phyloP scores from a whole-genome alignment of 148 eudicot species.

The Rhododendron henanense region DNA sequence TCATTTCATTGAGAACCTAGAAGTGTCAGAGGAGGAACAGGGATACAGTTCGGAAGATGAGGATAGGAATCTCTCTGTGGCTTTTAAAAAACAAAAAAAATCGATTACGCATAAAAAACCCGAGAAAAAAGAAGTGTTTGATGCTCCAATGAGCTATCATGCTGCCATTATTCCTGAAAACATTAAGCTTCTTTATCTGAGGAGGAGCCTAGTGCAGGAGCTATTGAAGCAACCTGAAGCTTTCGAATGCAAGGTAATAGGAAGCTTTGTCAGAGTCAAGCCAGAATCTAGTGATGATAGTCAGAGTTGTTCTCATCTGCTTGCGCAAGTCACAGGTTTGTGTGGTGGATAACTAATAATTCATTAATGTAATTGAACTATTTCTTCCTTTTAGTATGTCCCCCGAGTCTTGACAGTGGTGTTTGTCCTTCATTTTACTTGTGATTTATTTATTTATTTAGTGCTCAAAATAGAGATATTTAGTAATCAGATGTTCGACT shows the following conservation, averaged over 20 bases:
- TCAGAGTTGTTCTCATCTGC: slow-evolving; percentile 42
- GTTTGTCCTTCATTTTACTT: not conserved
- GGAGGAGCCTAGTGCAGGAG: slow-evolving; percentile 55
- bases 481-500: not conserved
- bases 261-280: slow-evolving; percentile 83
- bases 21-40: slow-evolving; percentile 45
- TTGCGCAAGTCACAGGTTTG: slow-evolving; percentile 76
- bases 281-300: slow-evolving; percentile 36
- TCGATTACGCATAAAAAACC: slow-evolving; percentile 17
- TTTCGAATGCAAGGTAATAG: slow-evolving; percentile 59
- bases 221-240: slow-evolving; percentile 53
- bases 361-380: not conserved
- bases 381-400: not conserved
- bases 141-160: slow-evolving; percentile 35
- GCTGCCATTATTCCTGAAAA: slow-evolving; percentile 61
- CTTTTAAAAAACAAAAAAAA: slow-evolving; percentile 45
- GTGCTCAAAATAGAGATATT: not conserved
- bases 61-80: slow-evolving; percentile 18
- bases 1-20: slow-evolving; percentile 64
- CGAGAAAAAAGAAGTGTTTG: slow-evolving; percentile 18
- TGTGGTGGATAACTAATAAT: not conserved
- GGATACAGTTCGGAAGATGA: slow-evolving; percentile 36
- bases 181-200: slow-evolving; percentile 74
- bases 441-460: not conserved
- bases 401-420: not conserved